A percentile compares a stretch with the other conserved stretches of the same genome.
Evolutionary conservation across 1,284 basidiomycete genomes (phyloP).

Genomic region (Trichosporon sp.): DNA sequence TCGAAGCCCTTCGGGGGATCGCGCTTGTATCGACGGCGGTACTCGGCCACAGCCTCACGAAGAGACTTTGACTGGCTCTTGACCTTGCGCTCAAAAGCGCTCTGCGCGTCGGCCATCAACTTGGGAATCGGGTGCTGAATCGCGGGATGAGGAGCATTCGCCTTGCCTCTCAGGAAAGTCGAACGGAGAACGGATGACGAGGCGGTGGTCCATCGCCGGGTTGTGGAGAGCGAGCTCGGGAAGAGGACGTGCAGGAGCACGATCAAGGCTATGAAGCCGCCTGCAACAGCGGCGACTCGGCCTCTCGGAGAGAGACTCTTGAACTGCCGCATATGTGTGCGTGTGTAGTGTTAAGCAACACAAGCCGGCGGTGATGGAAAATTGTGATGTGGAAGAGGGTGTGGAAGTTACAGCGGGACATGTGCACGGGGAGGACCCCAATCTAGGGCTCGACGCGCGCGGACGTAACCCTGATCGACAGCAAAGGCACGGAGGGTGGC

Average conservation of each 20-base stretch:
- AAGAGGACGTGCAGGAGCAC: slow-evolving; percentile 47
- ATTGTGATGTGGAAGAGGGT: neutral
- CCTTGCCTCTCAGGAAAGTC: slow-evolving; percentile 51
- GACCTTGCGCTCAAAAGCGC: slow-evolving; percentile 67
- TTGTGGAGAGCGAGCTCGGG: slow-evolving; percentile 40
- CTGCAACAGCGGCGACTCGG: slow-evolving; percentile 38
- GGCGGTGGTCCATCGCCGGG: slow-evolving; percentile 53
- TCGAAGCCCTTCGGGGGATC: slow-evolving; percentile 87
- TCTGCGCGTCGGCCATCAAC: slow-evolving; percentile 77
- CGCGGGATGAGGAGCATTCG: slow-evolving; percentile 47
- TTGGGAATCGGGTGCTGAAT: slow-evolving; percentile 74
- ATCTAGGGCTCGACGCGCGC: slow-evolving; percentile 16
- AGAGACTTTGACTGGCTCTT: slow-evolving; percentile 74
- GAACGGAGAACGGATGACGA: slow-evolving; percentile 55
- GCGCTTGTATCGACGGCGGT: slow-evolving; percentile 72
- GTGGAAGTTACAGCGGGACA: neutral
- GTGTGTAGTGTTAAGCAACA: neutral
- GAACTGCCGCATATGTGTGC: slow-evolving; percentile 10
- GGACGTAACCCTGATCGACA: neutral
- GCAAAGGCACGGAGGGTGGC: neutral
- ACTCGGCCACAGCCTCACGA: slow-evolving; percentile 72
- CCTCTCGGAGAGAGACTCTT: slow-evolving; percentile 35
- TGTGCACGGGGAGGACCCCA: slow-evolving; percentile 11
- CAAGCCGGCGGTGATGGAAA: neutral
- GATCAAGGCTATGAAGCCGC: slow-evolving; percentile 37